phyloP scores from a whole-genome alignment of 345 rosid species.

The Hevea brasiliensis region DNA sequence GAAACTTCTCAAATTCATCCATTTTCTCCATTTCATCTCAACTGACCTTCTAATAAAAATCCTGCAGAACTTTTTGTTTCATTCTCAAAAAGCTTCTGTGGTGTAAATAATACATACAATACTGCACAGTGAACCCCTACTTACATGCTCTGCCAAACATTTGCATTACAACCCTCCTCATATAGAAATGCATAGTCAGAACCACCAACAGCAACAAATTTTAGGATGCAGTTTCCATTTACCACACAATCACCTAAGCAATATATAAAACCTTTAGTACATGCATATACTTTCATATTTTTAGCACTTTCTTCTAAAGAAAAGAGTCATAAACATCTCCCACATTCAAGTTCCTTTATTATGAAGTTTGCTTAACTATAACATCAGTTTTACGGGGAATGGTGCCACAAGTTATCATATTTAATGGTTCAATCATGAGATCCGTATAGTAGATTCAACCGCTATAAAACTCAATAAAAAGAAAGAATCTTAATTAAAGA shows the following conservation, averaged over 20 bases:
- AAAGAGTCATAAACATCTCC: not conserved
- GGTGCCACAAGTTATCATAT: no score
- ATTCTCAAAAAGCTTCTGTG: not conserved
- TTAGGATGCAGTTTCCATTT: not conserved
- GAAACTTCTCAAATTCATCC: not conserved
- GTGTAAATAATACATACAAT: not conserved
- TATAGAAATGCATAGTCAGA: not conserved
- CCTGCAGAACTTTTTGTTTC: not conserved
- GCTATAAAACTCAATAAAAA: no score
- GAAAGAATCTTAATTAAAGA: no score
- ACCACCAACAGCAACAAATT: no score
- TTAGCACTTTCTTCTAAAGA: not conserved
- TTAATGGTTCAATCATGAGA: no score
- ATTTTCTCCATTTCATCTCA: not conserved
- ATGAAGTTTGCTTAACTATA: not conserved
- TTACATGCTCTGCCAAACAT: no score
- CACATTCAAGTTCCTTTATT: not conserved
- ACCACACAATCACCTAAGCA: no score
- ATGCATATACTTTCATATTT: not conserved
- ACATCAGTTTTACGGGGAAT: no score
- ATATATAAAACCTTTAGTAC: no score
- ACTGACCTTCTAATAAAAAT: not conserved
- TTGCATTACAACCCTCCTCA: no score
- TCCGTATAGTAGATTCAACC: no score
- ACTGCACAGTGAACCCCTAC: no score